Evolutionary conservation across 352 stramenopile genomes (phyloP).

Genomic region (Pythium utonaiense): DNA sequence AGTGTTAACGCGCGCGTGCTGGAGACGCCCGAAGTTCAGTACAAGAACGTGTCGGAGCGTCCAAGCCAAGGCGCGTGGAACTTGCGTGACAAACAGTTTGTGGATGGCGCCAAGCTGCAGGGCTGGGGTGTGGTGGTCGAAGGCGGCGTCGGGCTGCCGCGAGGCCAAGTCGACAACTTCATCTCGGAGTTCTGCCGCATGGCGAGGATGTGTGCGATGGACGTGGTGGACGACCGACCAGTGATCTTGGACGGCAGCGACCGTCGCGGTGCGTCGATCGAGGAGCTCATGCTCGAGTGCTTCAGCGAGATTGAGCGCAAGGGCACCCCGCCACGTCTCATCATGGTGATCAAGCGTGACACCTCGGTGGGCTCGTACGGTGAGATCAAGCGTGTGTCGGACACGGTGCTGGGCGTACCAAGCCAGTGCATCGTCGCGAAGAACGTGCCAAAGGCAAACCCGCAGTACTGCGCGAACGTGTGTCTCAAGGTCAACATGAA

Average conservation of each 20-base stretch:
- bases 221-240: constrained; percentile 37
- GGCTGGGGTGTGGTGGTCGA: constrained; percentile 64
- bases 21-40: constrained; percentile 60
- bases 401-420: constrained; percentile 39
- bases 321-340: constrained; percentile 15
- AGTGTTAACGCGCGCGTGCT: constrained; percentile 45
- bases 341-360: constrained; percentile 38
- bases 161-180: constrained; percentile 34
- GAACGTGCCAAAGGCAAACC: constrained; percentile 28
- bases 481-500: constrained; percentile 47
- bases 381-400: constrained; percentile 40
- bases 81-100: constrained; percentile 67
- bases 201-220: constrained; percentile 34
- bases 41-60: constrained; percentile 53
- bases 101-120: constrained; percentile 38
- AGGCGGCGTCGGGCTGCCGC: not conserved
- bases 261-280: constrained; percentile 34
- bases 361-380: constrained; percentile 21
- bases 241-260: constrained; percentile 37
- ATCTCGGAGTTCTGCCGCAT: constrained; percentile 35
- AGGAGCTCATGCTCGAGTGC: constrained; percentile 63
- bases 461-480: constrained; percentile 40
- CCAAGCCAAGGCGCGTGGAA: constrained; percentile 71
- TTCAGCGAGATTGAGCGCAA: constrained; percentile 39
- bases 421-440: constrained; percentile 43